Percentiles rank a stretch among this genome's conserved stretches.
These are phyloP conservation scores for Linderniella brevidens DNA, from an alignment of 257 asterid genomes.

Conservation along the genomic window DNA sequence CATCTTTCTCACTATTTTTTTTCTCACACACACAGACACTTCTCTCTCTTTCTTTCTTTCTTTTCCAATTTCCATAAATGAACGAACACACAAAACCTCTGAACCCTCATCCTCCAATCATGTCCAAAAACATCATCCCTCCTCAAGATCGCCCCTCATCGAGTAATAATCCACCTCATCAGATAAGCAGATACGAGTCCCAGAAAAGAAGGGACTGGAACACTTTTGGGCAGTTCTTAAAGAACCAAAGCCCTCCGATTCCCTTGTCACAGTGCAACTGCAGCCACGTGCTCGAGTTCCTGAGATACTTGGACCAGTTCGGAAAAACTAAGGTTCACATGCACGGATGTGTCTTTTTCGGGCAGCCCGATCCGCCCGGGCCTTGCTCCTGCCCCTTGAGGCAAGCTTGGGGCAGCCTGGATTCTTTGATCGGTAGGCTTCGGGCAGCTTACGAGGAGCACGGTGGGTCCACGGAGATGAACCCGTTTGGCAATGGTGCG, in stretches of 20 bases:
- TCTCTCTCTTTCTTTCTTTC: no score
- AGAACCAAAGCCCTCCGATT: slow-evolving; percentile 55
- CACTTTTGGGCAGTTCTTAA: slow-evolving; percentile 63
- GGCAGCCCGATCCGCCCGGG: slow-evolving; percentile 74
- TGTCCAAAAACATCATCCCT: no score
- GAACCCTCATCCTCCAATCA: no score
- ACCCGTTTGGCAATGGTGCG: slow-evolving; percentile 60
- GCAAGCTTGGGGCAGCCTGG: slow-evolving; percentile 71
- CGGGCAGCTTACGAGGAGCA: slow-evolving; percentile 78
- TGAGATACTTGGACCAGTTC: slow-evolving; percentile 55
- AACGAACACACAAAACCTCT: no score
- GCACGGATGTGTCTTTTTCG: slow-evolving; percentile 59
- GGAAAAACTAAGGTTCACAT: slow-evolving; percentile 13
- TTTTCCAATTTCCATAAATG: no score
- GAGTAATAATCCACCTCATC: no score
- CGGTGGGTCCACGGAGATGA: slow-evolving; percentile 57
- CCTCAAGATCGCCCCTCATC: no score
- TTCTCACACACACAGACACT: no score
- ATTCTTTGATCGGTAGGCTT: slow-evolving; percentile 55
- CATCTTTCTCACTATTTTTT: no score
- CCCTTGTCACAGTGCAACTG: slow-evolving; percentile 44
- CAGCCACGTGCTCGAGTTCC: slow-evolving; percentile 55
- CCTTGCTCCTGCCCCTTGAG: slow-evolving; percentile 63
- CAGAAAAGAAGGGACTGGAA: slow-evolving; percentile 40
- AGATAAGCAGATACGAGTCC: slow-evolving; percentile 41